Evolutionary conservation across 345 rosid genomes (phyloP), one percentile per base, ranked within the genome.

Genomic region (Microcos paniculata): DNA sequence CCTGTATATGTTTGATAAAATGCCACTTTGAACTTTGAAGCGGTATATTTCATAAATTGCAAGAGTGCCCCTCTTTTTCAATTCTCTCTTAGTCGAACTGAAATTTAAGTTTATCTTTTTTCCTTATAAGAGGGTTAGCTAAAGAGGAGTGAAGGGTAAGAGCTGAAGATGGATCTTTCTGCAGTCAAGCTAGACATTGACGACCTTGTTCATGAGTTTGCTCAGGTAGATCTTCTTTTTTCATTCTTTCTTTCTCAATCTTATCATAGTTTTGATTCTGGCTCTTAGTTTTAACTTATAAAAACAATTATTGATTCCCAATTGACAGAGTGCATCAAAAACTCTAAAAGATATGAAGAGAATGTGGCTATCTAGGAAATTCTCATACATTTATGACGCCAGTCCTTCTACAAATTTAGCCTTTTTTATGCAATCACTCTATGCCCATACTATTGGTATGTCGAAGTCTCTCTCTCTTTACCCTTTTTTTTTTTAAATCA

Each of bases 361-460:
- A 23, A 76, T 89, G 16, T 90, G 97, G 94, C 77, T 80, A 28
- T 81, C 88, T 0, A 85, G 83, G 79, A 92, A 86, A 65, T 89
- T 90, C 77, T 80, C 92, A 18, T 86, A 80, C 78, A 85, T 92
- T 30, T 90, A 70, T 65, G 88, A 88, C 35, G 94, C 92, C 48
- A 73, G 79, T 33, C 94, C 90, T 70, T 81, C 82, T 30, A 51
- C 49, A 43, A 85, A 85, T 46, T 73, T 87, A 79, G 78, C 90
- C 35, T 87, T 87, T 72, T 87, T 90, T 77, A 87, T 88, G 88
- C 97, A 90, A 77, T 88, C 97, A 40, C 74, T 90, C 51, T 90
- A 89, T 80, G 85, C 89, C 69, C 92, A 86, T 72, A 30, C 88
- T 24, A 85, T 88, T 26, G 83, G 92, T 87, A 81, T n/a, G 76